These are phyloP conservation scores for Filobasidium uniguttulatum DNA, from an alignment of 1,284 basidiomycete genomes.

Conservation along the genomic window DNA sequence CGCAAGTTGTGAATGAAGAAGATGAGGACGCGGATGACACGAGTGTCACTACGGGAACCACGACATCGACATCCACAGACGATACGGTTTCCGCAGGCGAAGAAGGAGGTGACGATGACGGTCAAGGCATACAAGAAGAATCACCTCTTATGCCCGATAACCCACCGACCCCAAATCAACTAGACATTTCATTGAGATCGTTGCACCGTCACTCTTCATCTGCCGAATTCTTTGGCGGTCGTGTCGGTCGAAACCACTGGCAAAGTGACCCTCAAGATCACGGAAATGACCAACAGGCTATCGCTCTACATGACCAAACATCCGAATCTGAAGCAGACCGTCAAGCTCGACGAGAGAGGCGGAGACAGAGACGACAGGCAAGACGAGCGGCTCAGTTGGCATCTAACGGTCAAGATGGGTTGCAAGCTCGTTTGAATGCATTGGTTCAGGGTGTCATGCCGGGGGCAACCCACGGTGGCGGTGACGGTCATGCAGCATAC, in stretches of 20 bases:
- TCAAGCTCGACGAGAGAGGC: slow-evolving; percentile 1
- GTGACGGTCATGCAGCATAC: too few species aligned
- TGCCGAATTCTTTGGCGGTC: slow-evolving; percentile 24
- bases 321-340: too few species aligned
- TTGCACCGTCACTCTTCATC: slow-evolving; percentile 21
- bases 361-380: slow-evolving; percentile 7
- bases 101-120: too few species aligned
- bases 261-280: slow-evolving; percentile 18
- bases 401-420: neutral
- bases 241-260: slow-evolving; percentile 19
- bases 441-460: slow-evolving; percentile 4
- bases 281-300: neutral
- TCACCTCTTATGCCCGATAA: slow-evolving; percentile 37
- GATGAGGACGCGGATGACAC: too few species aligned
- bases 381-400: neutral
- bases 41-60: too few species aligned
- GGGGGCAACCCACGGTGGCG: too few species aligned
- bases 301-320: slow-evolving; percentile 11
- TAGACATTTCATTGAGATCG: slow-evolving; percentile 43
- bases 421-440: slow-evolving; percentile 5
- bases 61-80: too few species aligned
- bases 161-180: slow-evolving; percentile 43
- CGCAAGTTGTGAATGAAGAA: too few species aligned
- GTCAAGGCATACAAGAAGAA: too few species aligned
- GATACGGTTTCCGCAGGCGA: slow-evolving; percentile 9